Evolutionary conservation across 768 basidiomycete genomes (phyloP).

Genomic region (Rhizopogon sp.): DNA sequence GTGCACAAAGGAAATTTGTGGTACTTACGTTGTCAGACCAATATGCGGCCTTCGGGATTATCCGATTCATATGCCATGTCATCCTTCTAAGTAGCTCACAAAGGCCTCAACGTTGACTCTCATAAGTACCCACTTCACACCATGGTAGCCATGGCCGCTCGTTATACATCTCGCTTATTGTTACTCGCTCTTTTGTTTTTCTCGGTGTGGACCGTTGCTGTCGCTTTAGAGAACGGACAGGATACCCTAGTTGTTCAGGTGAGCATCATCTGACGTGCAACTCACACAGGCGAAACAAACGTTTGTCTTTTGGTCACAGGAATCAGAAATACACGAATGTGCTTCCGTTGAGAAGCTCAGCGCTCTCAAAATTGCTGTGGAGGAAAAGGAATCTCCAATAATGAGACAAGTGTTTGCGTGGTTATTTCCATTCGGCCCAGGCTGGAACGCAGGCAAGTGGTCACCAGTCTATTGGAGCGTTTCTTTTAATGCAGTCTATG

Average conservation of each 20-base stretch:
- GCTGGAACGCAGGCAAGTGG: conserved; percentile 67
- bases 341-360: conserved; percentile 41
- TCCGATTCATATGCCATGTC: conserved; percentile 2
- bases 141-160: conserved; percentile 15
- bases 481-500: conserved; percentile 2
- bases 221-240: conserved; percentile 14
- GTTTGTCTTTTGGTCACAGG: conserved; percentile 24
- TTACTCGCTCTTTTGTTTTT: conserved; percentile 42
- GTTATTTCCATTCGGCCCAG: conserved; percentile 88
- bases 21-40: no score
- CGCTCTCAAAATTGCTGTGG: conserved; percentile 54
- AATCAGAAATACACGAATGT: conserved; percentile 40
- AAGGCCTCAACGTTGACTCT: conserved; percentile 1
- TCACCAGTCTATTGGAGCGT: background rate
- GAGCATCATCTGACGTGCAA: conserved; percentile 13
- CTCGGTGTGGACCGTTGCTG: conserved; percentile 16
- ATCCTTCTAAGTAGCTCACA: background rate
- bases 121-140: background rate
- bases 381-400: conserved; percentile 62
- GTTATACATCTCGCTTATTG: conserved; percentile 18
- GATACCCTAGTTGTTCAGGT: conserved; percentile 26
- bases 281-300: conserved; percentile 6
- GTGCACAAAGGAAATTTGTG: no score
- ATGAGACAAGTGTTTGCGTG: conserved; percentile 76
- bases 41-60: conserved; percentile 18